Conservation (phyloP, 495 filamentous ascomycete genomes). For the Tuber calosporum region DNA sequence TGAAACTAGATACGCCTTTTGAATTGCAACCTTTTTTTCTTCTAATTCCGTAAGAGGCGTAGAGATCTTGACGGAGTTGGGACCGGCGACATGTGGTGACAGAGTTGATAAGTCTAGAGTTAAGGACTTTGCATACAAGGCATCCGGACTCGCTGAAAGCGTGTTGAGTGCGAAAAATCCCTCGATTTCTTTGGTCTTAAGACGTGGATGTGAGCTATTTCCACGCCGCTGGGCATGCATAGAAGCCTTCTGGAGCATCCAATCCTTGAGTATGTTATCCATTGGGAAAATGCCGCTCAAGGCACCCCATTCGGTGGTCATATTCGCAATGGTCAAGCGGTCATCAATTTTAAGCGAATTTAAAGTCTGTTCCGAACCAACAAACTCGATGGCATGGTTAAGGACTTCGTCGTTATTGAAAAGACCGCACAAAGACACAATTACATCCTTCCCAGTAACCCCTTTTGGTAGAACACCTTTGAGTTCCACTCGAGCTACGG, state of each 20-base stretch:
- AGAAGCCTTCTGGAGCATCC: conserved; percentile 72
- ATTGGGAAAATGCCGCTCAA: conserved; percentile 77
- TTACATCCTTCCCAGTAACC: conserved; percentile 92
- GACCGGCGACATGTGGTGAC: conserved; percentile 79
- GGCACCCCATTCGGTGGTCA: conserved; percentile 95
- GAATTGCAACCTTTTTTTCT: conserved; percentile 60
- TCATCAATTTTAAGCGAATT: conserved; percentile 66
- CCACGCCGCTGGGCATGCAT: conserved; percentile 46
- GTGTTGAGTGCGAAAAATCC: conserved; percentile 57
- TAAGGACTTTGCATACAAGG: conserved; percentile 74
- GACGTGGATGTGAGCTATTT: conserved; percentile 44
- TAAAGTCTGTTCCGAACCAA: conserved; percentile 71
- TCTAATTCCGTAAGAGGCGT: conserved; percentile 73
- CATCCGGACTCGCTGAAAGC: conserved; percentile 65
- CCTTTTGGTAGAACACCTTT: conserved; percentile 67
- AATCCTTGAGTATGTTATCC: conserved; percentile 62
- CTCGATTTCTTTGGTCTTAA: conserved; percentile 66
- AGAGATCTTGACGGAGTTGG: conserved; percentile 83
- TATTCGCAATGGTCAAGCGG: conserved; percentile 80
- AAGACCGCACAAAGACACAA: conserved; percentile 78
- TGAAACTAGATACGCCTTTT: conserved; percentile 85
- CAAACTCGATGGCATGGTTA: conserved; percentile 89
- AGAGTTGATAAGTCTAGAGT: conserved; percentile 72
- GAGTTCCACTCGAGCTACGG: conserved; percentile 71
- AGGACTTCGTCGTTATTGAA: conserved; percentile 87